These are phyloP conservation scores for Leishmania lainsoni DNA, from an alignment of 208 protist species.

Conservation along the genomic window DNA sequence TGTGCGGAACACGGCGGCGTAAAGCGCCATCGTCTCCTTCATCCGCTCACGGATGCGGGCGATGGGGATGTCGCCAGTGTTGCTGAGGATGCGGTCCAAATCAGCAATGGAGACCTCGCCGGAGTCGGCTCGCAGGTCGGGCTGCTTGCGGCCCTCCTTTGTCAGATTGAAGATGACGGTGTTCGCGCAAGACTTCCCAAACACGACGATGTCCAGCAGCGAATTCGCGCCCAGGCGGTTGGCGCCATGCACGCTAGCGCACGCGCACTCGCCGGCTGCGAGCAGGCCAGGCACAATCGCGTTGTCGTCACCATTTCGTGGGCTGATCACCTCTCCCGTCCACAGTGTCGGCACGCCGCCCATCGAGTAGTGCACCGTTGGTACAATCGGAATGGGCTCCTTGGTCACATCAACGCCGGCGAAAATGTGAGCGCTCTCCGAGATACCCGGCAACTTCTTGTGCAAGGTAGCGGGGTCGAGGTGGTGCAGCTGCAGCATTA, in stretches of 20 bases:
- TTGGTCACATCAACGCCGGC: slow-evolving; percentile 99
- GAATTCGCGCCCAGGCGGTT: slow-evolving; percentile 99
- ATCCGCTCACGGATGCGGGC: slow-evolving; percentile 96
- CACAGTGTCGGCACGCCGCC: slow-evolving; percentile 92
- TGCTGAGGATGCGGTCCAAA: slow-evolving; percentile 95
- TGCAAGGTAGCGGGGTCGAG: slow-evolving; percentile 94
- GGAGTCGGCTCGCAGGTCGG: slow-evolving; percentile 79
- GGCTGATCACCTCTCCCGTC: slow-evolving; percentile 92
- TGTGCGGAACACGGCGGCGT: slow-evolving; percentile 97
- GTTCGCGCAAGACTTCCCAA: slow-evolving; percentile 97
- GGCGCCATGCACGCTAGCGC: slow-evolving; percentile 98
- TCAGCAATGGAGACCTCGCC: slow-evolving; percentile 95
- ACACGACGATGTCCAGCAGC: slow-evolving; percentile 99
- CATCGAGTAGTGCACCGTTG: slow-evolving; percentile 99
- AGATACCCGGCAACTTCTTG: slow-evolving; percentile 99
- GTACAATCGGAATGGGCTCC: slow-evolving; percentile 99
- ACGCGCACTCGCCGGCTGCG: slow-evolving; percentile 98
- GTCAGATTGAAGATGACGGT: slow-evolving; percentile 94
- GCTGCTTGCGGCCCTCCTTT: slow-evolving; percentile 89
- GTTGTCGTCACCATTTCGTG: slow-evolving; percentile 91
- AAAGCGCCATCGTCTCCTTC: slow-evolving; percentile 97
- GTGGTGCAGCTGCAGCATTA: slow-evolving; percentile 98
- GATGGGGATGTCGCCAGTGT: slow-evolving; percentile 92
- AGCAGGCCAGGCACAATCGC: slow-evolving; percentile 96
- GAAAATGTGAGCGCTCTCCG: slow-evolving; percentile 99